Evolutionary conservation across 1,139 yeast species (phyloP).

Genomic region (Suhomyces anneliseae): DNA sequence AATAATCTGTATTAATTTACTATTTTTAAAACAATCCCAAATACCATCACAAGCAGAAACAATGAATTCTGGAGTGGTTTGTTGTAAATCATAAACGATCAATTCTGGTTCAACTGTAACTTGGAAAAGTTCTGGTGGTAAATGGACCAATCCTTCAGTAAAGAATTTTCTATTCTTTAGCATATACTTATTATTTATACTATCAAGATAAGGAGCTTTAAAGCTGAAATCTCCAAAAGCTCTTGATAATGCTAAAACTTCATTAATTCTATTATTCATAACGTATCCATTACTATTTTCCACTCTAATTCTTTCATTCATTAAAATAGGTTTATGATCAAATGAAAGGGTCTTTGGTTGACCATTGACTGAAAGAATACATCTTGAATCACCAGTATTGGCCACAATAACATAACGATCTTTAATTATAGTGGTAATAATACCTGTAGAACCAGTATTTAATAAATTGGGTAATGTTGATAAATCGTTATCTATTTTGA

Average conservation of each 20-base stretch:
- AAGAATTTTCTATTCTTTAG: slow-evolving; percentile 20
- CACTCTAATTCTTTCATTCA: slow-evolving; percentile 74
- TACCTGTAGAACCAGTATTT: slow-evolving; percentile 71
- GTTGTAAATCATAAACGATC: slow-evolving; percentile 49
- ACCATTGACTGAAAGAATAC: slow-evolving; percentile 56
- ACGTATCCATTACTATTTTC: slow-evolving; percentile 77
- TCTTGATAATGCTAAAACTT: slow-evolving; percentile 68
- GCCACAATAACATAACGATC: slow-evolving; percentile 55
- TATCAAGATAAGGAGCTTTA: slow-evolving; percentile 46
- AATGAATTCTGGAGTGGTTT: slow-evolving; percentile 56
- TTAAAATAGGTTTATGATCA: slow-evolving; percentile 75
- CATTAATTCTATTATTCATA: slow-evolving; percentile 67
- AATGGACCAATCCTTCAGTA: slow-evolving; percentile 20
- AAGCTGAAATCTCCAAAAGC: slow-evolving; percentile 79
- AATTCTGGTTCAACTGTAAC: slow-evolving; percentile 75
- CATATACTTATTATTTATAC: slow-evolving; percentile 31
- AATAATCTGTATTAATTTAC: slow-evolving; percentile 51
- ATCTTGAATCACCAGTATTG: slow-evolving; percentile 75
- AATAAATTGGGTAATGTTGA: slow-evolving; percentile 40
- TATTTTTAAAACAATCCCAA: slow-evolving; percentile 74
- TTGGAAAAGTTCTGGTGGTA: slow-evolving; percentile 47
- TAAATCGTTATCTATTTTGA: slow-evolving; percentile 56
- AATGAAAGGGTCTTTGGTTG: slow-evolving; percentile 61
- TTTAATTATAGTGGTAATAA: slow-evolving; percentile 53
- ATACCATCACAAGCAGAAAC: slow-evolving; percentile 77